A percentile compares a stretch with the other conserved stretches of the same genome.
These are phyloP conservation scores for Pyrenophora seminiperda DNA, from an alignment of 2,329 filamentous ascomycete species.

Conservation along the genomic window DNA sequence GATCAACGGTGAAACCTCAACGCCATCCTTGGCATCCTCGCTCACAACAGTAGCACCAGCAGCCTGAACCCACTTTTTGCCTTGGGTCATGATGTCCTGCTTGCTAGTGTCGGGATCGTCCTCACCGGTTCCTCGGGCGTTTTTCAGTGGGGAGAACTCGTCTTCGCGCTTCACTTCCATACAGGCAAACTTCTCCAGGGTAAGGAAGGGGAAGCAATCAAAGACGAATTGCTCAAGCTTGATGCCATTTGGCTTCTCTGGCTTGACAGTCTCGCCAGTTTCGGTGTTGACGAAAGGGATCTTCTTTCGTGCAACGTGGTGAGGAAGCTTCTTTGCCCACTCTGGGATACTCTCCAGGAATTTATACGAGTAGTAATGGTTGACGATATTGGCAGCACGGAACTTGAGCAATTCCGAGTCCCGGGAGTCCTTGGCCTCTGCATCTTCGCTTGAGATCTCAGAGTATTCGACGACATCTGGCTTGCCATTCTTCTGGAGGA, in stretches of 20 bases:
- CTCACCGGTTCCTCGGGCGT: constrained; percentile 78
- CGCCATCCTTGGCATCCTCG: constrained; percentile 61
- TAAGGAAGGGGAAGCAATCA: constrained; percentile 90
- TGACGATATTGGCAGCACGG: constrained; percentile 98
- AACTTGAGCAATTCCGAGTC: constrained; percentile 86
- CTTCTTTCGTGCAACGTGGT: constrained; percentile 98
- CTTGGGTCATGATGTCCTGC: constrained; percentile 86
- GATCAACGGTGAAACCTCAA: constrained; percentile 90
- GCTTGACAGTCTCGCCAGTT: constrained; percentile 81
- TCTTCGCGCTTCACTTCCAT: constrained; percentile 97
- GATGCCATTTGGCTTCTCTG: constrained; percentile 94
- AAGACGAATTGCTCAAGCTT: constrained; percentile 99
- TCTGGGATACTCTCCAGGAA: constrained; percentile 90
- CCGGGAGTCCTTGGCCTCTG: constrained; percentile 83
- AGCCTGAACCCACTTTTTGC: constrained; percentile 80
- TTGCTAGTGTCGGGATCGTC: constrained; percentile 95
- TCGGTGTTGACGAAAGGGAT: constrained; percentile 82
- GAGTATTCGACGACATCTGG: constrained; percentile 99
- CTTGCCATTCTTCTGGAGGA: constrained; percentile 91
- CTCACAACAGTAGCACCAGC: constrained; percentile 77
- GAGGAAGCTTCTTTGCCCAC: constrained; percentile 84
- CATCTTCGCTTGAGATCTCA: constrained; percentile 88
- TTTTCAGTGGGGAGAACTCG: constrained; percentile 98
- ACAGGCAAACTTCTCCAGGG: constrained; percentile 87
- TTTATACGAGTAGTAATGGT: constrained; percentile 97